A percentile compares a stretch with the other conserved stretches of the same genome.
Evolutionary conservation across 1,139 yeast genomes (phyloP).

Genomic region (Debaryomyces udenii): DNA sequence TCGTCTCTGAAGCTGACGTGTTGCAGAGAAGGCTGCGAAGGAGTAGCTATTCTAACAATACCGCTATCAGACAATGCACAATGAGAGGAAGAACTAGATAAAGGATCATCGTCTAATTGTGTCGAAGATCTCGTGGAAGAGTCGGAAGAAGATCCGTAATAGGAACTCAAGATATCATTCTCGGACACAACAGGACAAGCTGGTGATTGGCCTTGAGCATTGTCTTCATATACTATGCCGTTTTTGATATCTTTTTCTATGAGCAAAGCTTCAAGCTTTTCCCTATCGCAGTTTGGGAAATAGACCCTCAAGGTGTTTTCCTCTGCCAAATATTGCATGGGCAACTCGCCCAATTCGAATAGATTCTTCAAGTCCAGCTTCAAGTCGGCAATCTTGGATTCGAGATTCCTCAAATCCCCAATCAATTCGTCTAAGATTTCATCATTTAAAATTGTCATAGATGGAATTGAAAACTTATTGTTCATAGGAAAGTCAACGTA

Average conservation of each 20-base stretch:
- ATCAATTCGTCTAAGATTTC: conserved; percentile 48
- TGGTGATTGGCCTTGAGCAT: conserved; percentile 10
- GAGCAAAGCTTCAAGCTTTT: conserved; percentile 52
- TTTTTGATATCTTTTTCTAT: conserved; percentile 52
- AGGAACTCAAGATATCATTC: conserved; percentile 30
- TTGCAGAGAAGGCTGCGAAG: conserved; percentile 1
- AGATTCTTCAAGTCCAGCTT: conserved; percentile 39
- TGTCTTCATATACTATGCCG: conserved; percentile 49
- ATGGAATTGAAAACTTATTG: conserved; percentile 45
- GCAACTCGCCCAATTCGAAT: conserved; percentile 54
- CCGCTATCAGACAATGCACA: conserved; percentile 27
- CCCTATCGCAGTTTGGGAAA: conserved; percentile 59
- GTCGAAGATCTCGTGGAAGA: conserved; percentile 18
- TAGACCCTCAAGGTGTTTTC: conserved; percentile 49
- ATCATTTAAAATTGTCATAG: conserved; percentile 52
- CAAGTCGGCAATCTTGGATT: conserved; percentile 37
- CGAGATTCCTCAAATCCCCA: conserved; percentile 32
- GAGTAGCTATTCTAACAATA: conserved; percentile 26
- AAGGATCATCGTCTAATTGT: conserved; percentile 23
- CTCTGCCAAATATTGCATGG: conserved; percentile 41
- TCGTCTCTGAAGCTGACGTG: conserved; percentile 20
- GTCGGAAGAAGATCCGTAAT: conserved; percentile 17
- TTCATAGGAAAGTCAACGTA: conserved; percentile 56
- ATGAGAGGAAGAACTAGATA: conserved; percentile 22
- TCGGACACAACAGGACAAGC: conserved; percentile 13